phyloP scores from a whole-genome alignment of 768 basidiomycete genomes.

The Lactifluus piperatus region DNA sequence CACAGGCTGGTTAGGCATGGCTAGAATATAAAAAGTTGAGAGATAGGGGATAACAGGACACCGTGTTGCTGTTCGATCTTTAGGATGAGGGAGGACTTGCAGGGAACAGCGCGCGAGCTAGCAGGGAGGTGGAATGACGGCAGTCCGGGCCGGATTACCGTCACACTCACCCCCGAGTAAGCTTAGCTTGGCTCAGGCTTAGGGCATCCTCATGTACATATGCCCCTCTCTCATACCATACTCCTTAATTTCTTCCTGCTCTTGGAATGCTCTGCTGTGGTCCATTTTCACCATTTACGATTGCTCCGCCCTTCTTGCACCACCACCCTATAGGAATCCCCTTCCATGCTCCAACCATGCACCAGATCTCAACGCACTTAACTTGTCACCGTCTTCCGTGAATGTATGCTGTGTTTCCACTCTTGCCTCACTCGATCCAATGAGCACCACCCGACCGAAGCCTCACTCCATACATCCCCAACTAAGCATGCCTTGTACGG shows the following conservation, averaged over 20 bases:
- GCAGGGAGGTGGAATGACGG: too few relatives aligned
- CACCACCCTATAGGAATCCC: background rate
- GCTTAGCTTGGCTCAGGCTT: background rate
- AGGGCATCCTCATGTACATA: background rate
- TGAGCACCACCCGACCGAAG: background rate
- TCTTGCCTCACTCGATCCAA: background rate
- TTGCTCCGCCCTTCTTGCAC: background rate
- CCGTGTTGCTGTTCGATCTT: conserved; percentile 6
- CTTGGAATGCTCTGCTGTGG: background rate
- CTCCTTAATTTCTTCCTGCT: background rate
- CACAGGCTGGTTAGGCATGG: conserved; percentile 26
- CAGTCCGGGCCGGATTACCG: too few relatives aligned
- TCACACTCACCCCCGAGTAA: background rate
- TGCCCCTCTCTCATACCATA: background rate
- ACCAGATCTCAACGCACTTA: background rate
- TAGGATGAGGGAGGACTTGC: background rate
- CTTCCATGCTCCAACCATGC: conserved; percentile 3
- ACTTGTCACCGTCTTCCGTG: background rate
- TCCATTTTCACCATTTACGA: background rate
- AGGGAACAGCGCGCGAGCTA: too few relatives aligned
- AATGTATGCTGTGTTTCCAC: conserved; percentile 1
- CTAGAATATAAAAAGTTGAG: background rate
- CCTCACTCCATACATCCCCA: background rate
- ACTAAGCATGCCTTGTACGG: background rate
- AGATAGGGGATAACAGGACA: background rate